A percentile compares a stretch with the other conserved stretches of the same genome.
phyloP scores from a whole-genome alignment of 176 grass and related monocot species.

The Cymbopogon citratus region DNA sequence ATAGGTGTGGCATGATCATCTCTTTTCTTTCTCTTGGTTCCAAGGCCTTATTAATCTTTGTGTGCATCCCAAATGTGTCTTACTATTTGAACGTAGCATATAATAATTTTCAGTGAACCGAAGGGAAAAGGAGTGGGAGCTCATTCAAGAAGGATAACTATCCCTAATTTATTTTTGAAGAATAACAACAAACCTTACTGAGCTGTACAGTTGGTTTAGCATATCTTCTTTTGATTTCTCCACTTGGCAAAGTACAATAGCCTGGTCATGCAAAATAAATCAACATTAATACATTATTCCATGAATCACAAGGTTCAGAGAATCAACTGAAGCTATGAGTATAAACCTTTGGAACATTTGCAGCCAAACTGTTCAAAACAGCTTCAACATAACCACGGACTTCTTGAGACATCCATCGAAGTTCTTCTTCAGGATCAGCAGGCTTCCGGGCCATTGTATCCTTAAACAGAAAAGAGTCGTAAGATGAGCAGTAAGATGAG shows the following conservation, averaged over 20 bases:
- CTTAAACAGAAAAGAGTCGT: conserved; percentile 30
- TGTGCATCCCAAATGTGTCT: neutral
- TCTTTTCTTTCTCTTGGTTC: neutral
- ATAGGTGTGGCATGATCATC: neutral
- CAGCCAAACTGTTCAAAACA: conserved; percentile 94
- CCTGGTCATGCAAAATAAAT: conserved; percentile 30
- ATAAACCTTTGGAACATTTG: conserved; percentile 94
- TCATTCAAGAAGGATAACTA: neutral
- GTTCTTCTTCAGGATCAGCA: conserved; percentile 97
- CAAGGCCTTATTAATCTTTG: neutral
- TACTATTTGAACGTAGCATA: neutral
- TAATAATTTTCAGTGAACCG: neutral
- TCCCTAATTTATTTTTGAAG: conserved; percentile 8
- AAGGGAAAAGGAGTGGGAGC: neutral
- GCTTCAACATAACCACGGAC: conserved; percentile 96
- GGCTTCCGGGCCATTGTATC: conserved; percentile 66
- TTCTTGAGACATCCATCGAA: conserved; percentile 99
- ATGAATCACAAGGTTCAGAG: conserved; percentile 18
- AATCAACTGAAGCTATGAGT: conserved; percentile 2
- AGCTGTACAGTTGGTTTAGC: conserved; percentile 73
- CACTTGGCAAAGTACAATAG: conserved; percentile 87
- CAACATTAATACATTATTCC: neutral
- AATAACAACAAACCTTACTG: conserved; percentile 53
- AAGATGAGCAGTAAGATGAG: neutral
- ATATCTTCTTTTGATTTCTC: conserved; percentile 90